Evolutionary conservation across 768 basidiomycete species (phyloP).

Genomic region (Boletus vinaceobasis): DNA sequence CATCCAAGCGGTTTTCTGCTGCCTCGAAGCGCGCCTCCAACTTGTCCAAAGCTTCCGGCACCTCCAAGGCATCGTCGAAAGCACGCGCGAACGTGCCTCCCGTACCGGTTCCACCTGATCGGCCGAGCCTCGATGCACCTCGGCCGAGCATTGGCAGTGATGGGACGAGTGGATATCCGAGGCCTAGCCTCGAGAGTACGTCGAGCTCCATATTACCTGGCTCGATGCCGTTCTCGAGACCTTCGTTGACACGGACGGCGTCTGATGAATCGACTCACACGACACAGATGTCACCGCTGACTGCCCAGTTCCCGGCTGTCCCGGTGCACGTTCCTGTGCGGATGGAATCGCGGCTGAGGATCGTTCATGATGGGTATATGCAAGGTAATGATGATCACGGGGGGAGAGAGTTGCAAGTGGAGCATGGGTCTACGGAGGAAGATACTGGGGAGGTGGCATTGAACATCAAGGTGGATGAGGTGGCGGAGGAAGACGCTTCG

Average conservation of each 20-base stretch:
- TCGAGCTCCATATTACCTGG: constrained; percentile 17
- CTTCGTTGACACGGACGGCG: constrained; percentile 17
- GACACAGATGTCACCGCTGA: constrained; percentile 19
- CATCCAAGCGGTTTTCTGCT: constrained; percentile 26
- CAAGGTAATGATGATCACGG: constrained; percentile 18
- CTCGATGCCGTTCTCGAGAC: constrained; percentile 16
- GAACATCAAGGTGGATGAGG: constrained; percentile 16
- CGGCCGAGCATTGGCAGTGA: constrained; percentile 25
- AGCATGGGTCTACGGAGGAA: constrained; percentile 20
- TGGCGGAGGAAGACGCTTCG: constrained; percentile 8
- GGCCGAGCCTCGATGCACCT: constrained; percentile 11
- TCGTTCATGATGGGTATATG: constrained; percentile 26
- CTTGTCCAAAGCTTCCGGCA: constrained; percentile 20
- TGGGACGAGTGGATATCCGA: constrained; percentile 9
- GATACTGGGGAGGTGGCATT: not conserved
- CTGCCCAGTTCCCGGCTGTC: constrained; percentile 32
- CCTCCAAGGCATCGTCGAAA: constrained; percentile 27
- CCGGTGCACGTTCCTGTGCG: constrained; percentile 29
- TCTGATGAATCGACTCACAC: constrained; percentile 25
- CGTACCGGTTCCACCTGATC: constrained; percentile 24
- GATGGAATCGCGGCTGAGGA: constrained; percentile 29
- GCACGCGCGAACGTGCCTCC: constrained; percentile 24
- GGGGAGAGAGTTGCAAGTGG: constrained; percentile 15
- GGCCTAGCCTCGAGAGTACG: constrained; percentile 28
- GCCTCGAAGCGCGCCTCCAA: constrained; percentile 9